A percentile compares a stretch with the other conserved stretches of the same genome.
These are phyloP conservation scores for Hypomyces perniciosus DNA, from an alignment of 2,329 filamentous ascomycete genomes.

Conservation along the genomic window DNA sequence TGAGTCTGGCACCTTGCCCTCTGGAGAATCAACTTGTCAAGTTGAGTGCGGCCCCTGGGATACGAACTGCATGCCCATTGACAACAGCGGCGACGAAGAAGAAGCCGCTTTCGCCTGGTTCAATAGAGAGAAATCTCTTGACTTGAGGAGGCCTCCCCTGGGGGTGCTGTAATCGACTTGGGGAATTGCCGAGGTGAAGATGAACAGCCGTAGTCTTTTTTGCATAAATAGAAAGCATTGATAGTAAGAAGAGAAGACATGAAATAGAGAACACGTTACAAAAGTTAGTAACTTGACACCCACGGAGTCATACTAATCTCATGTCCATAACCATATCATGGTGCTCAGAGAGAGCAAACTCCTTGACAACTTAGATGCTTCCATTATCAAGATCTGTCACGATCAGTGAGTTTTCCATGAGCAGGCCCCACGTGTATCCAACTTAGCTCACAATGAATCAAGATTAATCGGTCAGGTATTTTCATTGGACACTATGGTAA, in stretches of 20 bases:
- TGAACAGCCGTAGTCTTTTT: no score
- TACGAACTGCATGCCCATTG: slow-evolving; percentile 1
- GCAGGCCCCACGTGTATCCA: not conserved
- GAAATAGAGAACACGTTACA: no score
- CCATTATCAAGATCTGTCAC: not conserved
- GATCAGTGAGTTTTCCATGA: not conserved
- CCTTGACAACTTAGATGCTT: no score
- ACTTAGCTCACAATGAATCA: not conserved
- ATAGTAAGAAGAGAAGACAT: no score
- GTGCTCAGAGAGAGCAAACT: no score
- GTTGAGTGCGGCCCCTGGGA: slow-evolving; percentile 17
- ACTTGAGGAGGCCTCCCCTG: slow-evolving; percentile 1
- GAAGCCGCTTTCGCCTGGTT: slow-evolving; percentile 5
- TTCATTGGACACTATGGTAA: slow-evolving; percentile 10
- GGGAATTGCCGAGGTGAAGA: no score
- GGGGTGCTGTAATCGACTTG: not conserved
- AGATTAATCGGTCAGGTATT: not conserved
- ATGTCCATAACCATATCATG: no score
- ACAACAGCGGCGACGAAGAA: not conserved
- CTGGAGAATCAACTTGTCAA: slow-evolving; percentile 10
- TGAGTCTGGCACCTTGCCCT: slow-evolving; percentile 24
- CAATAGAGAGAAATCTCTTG: not conserved
- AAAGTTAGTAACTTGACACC: no score
- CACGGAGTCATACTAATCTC: no score
- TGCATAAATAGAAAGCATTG: no score